These are phyloP conservation scores for Aspergillus thermomutatus DNA, from an alignment of 2,329 filamentous ascomycete genomes.

Conservation along the genomic window DNA sequence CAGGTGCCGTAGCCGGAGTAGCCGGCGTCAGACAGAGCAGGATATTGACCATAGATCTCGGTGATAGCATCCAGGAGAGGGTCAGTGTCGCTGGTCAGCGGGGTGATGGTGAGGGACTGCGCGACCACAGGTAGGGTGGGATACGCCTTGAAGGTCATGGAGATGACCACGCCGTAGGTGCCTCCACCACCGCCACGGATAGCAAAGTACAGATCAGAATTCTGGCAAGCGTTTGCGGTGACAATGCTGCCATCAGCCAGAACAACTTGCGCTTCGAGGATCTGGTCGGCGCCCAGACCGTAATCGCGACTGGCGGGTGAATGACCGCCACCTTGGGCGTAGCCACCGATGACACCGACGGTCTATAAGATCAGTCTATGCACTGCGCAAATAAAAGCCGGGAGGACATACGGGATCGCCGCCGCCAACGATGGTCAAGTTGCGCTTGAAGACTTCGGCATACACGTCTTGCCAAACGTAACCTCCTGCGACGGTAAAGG, in stretches of 20 bases:
- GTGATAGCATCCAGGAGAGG: background rate
- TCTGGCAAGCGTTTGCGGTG: conserved; percentile 31
- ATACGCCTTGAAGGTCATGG: conserved; percentile 15
- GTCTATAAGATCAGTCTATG: conserved; percentile 3
- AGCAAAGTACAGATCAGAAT: conserved; percentile 30
- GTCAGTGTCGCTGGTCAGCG: conserved; percentile 5
- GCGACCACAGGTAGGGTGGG: conserved; percentile 9
- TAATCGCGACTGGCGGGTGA: conserved; percentile 37
- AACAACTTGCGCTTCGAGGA: conserved; percentile 43
- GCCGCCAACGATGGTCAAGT: conserved; percentile 30
- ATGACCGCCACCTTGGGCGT: conserved; percentile 43
- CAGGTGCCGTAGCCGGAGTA: conserved; percentile 8
- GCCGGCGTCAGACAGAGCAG: conserved; percentile 3
- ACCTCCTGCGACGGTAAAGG: conserved; percentile 28
- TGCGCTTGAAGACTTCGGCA: conserved; percentile 20
- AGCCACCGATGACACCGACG: conserved; percentile 33
- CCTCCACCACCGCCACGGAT: conserved; percentile 41
- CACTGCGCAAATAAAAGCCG: background rate
- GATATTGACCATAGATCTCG: conserved; percentile 3
- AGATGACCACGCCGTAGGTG: conserved; percentile 23
- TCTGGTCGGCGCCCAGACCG: conserved; percentile 45
- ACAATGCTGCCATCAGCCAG: conserved; percentile 36
- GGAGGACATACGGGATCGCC: conserved; percentile 14
- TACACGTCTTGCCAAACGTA: conserved; percentile 25
- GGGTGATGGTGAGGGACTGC: conserved; percentile 8